These are phyloP conservation scores for Euryodendron excelsum DNA, from an alignment of 148 eudicot species.

Conservation along the genomic window DNA sequence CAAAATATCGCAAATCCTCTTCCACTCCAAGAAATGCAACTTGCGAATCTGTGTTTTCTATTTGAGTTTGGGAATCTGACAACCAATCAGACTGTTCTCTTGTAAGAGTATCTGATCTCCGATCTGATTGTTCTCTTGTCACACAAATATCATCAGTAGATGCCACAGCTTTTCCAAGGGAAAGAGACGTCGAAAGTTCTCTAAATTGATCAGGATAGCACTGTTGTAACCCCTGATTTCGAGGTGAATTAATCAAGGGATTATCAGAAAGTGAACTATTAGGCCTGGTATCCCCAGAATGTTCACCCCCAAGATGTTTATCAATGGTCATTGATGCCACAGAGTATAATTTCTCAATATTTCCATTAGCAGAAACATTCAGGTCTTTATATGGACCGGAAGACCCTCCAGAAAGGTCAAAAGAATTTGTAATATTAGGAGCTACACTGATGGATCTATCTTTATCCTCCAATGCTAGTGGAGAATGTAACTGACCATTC, in stretches of 20 bases:
- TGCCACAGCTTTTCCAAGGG: constrained; percentile 25
- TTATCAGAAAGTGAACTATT: constrained; percentile 35
- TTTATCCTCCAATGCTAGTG: constrained; percentile 24
- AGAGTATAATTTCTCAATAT: constrained; percentile 33
- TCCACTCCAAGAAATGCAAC: constrained; percentile 37
- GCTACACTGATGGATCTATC: constrained; percentile 11
- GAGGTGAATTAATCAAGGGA: constrained; percentile 18
- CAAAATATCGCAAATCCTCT: constrained; percentile 52
- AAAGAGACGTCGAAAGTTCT: constrained; percentile 32
- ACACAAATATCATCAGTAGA: constrained; percentile 22
- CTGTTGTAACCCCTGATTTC: constrained; percentile 24
- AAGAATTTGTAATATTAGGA: constrained; percentile 14
- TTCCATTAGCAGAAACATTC: constrained; percentile 28
- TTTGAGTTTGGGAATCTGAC: constrained; percentile 30
- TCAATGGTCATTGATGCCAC: constrained; percentile 39
- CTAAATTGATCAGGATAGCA: constrained; percentile 30
- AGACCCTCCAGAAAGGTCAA: constrained; percentile 25
- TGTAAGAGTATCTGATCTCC: constrained; percentile 28
- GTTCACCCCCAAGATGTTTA: constrained; percentile 26
- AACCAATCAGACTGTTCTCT: constrained; percentile 29
- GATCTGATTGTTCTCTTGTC: constrained; percentile 29
- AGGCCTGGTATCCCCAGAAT: constrained; percentile 23
- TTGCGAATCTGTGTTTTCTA: constrained; percentile 23
- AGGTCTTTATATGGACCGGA: constrained; percentile 28
- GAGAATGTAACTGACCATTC: constrained; percentile 26